phyloP scores from a whole-genome alignment of 495 filamentous ascomycete species.

The Glutinoglossum americanum region DNA sequence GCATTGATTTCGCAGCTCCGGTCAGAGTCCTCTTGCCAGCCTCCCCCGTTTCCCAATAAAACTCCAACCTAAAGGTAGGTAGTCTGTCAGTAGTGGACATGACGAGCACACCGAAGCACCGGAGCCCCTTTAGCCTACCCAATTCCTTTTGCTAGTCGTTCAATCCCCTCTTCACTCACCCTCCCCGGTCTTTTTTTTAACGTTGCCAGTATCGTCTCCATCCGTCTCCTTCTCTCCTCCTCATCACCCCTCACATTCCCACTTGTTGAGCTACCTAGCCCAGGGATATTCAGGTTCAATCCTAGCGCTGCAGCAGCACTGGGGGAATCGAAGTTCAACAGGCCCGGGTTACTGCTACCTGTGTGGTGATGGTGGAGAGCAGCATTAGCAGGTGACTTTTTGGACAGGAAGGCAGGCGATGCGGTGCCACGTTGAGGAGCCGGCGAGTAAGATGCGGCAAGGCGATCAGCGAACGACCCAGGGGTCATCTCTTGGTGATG shows the following conservation, averaged over 20 bases:
- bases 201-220: conserved; percentile 30
- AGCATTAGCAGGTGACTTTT: conserved; percentile 5
- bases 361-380: conserved; percentile 1
- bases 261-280: neutral
- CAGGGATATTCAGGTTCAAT: conserved; percentile 1
- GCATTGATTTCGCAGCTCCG: conserved; percentile 44
- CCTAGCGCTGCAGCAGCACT: conserved; percentile 4
- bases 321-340: conserved; percentile 6
- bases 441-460: conserved; percentile 1
- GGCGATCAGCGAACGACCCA: neutral
- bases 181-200: conserved; percentile 18
- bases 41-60: conserved; percentile 39
- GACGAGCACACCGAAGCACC: neutral
- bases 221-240: conserved; percentile 31
- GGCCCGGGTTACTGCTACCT: conserved; percentile 2
- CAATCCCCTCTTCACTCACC: conserved; percentile 65
- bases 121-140: conserved; percentile 16
- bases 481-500: conserved; percentile 5
- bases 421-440: neutral
- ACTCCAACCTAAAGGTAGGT: conserved; percentile 30
- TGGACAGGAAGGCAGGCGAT: conserved; percentile 2
- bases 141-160: conserved; percentile 46
- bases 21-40: conserved; percentile 29
- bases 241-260: conserved; percentile 23
- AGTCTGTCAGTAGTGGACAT: neutral